A percentile compares a stretch with the other conserved stretches of the same genome.
Conservation (phyloP, 352 stramenopile genomes). For the Phytopythium kandeliae region DNA sequence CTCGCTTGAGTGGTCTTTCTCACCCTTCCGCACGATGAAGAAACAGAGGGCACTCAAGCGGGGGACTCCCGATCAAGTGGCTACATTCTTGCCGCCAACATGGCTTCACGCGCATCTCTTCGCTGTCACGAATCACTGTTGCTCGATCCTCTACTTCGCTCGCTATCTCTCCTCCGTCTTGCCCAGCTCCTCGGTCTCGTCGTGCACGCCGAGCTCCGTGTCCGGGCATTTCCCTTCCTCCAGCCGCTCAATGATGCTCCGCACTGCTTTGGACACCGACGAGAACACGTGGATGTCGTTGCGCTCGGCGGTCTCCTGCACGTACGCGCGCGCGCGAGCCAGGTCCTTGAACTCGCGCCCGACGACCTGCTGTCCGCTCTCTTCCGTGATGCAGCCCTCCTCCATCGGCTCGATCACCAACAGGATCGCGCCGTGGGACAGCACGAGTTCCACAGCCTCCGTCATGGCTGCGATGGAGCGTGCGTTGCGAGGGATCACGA, state of each 20-base stretch:
- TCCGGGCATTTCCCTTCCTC: slow-evolving; percentile 13
- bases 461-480: slow-evolving; percentile 82
- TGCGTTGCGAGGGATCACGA: slow-evolving; percentile 70
- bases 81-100: too few relatives aligned
- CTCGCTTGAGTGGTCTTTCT: too few relatives aligned
- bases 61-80: neutral
- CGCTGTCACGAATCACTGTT: neutral
- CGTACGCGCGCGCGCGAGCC: slow-evolving; percentile 62
- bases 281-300: slow-evolving; percentile 73
- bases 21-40: too few relatives aligned
- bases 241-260: slow-evolving; percentile 57
- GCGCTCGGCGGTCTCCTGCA: slow-evolving; percentile 82
- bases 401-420: slow-evolving; percentile 70
- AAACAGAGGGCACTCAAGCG: neutral
- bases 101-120: too few relatives aligned
- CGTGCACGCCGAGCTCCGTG: neutral
- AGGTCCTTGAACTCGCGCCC: slow-evolving; percentile 83
- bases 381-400: slow-evolving; percentile 46
- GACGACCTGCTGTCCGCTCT: slow-evolving; percentile 36
- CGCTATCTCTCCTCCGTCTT: neutral
- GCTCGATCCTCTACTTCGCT: neutral
- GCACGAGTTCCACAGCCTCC: slow-evolving; percentile 73
- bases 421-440: slow-evolving; percentile 59
- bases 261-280: slow-evolving; percentile 52
- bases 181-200: neutral